These are phyloP conservation scores for Immersiporthe knoxdaviesiana DNA, from an alignment of 2,329 filamentous ascomycete species.

Conservation along the genomic window DNA sequence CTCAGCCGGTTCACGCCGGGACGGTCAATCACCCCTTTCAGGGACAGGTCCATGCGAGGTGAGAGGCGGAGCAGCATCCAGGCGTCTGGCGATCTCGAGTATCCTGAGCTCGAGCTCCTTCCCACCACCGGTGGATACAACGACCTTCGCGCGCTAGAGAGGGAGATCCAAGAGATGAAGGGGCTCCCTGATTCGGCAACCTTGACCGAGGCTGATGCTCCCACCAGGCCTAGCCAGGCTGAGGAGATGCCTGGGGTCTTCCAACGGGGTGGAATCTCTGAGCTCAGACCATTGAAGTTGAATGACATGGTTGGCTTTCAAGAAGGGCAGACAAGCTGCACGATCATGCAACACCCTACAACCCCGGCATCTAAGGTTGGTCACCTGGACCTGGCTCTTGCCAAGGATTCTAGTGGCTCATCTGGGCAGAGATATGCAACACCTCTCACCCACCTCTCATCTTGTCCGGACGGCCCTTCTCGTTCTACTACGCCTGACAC, in stretches of 20 bases:
- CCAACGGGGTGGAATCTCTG: conserved; percentile 19
- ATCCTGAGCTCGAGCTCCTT: conserved; percentile 33
- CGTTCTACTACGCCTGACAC: conserved; percentile 12
- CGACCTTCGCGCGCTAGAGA: conserved; percentile 32
- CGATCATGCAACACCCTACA: conserved; percentile 1
- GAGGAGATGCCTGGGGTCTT: conserved; percentile 15
- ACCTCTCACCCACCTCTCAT: conserved; percentile 21
- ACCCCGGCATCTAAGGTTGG: conserved; percentile 15
- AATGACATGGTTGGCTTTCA: conserved; percentile 1
- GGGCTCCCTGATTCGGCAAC: conserved; percentile 3
- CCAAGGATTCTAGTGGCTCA: conserved; percentile 17
- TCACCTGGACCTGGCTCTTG: conserved; percentile 1
- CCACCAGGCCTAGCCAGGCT: conserved; percentile 9
- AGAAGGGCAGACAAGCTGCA: conserved; percentile 13
- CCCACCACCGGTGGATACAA: conserved; percentile 30
- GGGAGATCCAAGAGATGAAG: conserved; percentile 32
- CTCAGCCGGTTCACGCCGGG: conserved; percentile 36
- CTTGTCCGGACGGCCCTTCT: conserved; percentile 5
- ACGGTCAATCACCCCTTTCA: conserved; percentile 19
- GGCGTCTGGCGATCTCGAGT: conserved; percentile 30
- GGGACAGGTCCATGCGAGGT: conserved; percentile 21
- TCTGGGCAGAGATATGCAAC: conserved; percentile 25
- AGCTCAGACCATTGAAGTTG: neutral
- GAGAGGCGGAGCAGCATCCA: conserved; percentile 27
- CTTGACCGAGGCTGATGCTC: neutral